Evolutionary conservation across 768 basidiomycete species (phyloP), one percentile per base, ranked within the genome.

Genomic region (Plicaturopsis crispa): DNA sequence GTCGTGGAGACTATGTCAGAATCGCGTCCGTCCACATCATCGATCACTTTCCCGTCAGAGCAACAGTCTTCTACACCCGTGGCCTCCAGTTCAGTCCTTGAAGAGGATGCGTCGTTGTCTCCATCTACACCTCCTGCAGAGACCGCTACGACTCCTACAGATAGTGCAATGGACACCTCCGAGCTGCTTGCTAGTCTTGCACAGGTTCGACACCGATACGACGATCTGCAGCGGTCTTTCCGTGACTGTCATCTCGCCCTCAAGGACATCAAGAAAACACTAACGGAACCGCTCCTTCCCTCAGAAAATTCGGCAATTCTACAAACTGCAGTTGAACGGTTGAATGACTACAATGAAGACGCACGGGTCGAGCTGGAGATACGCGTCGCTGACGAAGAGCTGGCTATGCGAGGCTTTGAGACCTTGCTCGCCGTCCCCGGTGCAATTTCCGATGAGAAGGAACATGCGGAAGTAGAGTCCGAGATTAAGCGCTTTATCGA

Each of bases 281-380:
- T 70, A 5, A 17, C 40, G 23, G 31, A 26, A 12, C 18, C 19
- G 21, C 26, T 7, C 43, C 37, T 20, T 26, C 35, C 10, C 8
- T 8, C 26, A 14, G 26, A 28, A 14, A 28, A 8, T 28, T 14
- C 14, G 2, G 22, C 52, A 6, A 54, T 75, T 12, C 48, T 89
- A 3, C 60, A 59, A 14, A 64, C 63, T 0, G 79, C 76, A 4
- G 58, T 84, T 13, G 65, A 74, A 18, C 67, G 86, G 6, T 64
- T 91, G 31, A 67, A 76, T 38, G 84, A 91, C 52, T 84, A 72
- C 50, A 73, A 73, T 4, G 87, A 89, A 52, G 87, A 89, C 46
- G 76, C 76, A 1, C 75, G 84, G 1, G 87, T 91, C 7, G 87
- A 90, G 52, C 61, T 91, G 16, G 87, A 90, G 59, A 89, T 90